phyloP scores from a whole-genome alignment of 177 flowering plant genomes.

The Tripterygium wilfordii region DNA sequence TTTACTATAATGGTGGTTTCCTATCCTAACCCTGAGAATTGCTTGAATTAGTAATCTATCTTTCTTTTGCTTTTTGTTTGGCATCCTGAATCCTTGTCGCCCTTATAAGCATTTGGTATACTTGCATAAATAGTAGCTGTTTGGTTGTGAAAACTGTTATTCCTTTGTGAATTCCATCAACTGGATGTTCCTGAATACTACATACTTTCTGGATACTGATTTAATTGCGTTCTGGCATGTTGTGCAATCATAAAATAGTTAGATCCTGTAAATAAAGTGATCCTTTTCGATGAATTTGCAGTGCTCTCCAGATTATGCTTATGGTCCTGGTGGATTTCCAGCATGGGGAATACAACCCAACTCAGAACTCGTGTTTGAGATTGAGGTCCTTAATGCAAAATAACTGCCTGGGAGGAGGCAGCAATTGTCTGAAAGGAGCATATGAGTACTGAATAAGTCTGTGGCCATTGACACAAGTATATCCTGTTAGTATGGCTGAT shows the following conservation, averaged over 20 bases:
- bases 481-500: no score
- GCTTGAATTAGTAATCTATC: not conserved
- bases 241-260: no score
- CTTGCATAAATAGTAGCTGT: not conserved
- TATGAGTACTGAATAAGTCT: not conserved
- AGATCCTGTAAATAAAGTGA: not conserved
- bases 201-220: no score
- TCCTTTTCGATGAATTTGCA: slow-evolving; percentile 33
- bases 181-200: no score
- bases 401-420: slow-evolving; percentile 5
- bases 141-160: not conserved
- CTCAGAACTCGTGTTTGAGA: slow-evolving; percentile 78
- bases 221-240: no score
- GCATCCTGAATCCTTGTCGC: no score
- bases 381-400: slow-evolving; percentile 61
- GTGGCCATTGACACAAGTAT: not conserved
- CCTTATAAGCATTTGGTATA: not conserved
- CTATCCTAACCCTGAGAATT: no score
- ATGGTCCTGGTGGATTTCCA: slow-evolving; percentile 79
- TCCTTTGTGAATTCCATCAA: not conserved
- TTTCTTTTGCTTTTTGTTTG: not conserved
- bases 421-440: not conserved
- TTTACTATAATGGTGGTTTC: no score
- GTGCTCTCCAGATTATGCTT: slow-evolving; percentile 98
- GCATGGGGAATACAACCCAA: slow-evolving; percentile 95